Percentiles rank a stretch among this genome's conserved stretches.
Conservation (phyloP, 129 eudicot genomes). For the Solidago caesia region DNA sequence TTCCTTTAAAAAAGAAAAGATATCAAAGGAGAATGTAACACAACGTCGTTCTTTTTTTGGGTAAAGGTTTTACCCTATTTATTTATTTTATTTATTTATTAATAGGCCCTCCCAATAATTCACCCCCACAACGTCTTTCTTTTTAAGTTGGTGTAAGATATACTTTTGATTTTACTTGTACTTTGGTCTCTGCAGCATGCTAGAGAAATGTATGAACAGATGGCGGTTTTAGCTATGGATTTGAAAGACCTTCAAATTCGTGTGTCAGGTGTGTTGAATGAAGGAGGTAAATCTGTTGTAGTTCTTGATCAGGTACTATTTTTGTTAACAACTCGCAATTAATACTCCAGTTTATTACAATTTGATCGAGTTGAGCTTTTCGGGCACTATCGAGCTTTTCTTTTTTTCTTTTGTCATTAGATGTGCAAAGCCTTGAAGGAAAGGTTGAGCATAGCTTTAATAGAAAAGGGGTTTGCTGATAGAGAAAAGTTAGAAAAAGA, state of each 20-base stretch:
- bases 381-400: neutral
- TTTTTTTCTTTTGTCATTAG: constrained; percentile 21
- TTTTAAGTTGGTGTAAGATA: no score
- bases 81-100: no score
- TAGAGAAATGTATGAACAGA: constrained; percentile 65
- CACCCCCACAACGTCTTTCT: no score
- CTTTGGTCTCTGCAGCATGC: constrained; percentile 46
- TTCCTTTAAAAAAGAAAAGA: no score
- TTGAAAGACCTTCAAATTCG: constrained; percentile 69
- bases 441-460: constrained; percentile 3
- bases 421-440: constrained; percentile 43
- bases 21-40: no score
- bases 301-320: constrained; percentile 55
- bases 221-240: constrained; percentile 51
- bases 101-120: no score
- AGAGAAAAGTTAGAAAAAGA: constrained; percentile 47
- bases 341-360: neutral
- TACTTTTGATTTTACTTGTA: neutral
- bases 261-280: constrained; percentile 49
- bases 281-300: constrained; percentile 56
- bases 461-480: constrained; percentile 40
- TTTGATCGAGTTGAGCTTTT: neutral
- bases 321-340: neutral
- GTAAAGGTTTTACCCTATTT: no score
- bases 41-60: no score